phyloP scores from a whole-genome alignment of 768 basidiomycete species.

The Suillus weaverae region DNA sequence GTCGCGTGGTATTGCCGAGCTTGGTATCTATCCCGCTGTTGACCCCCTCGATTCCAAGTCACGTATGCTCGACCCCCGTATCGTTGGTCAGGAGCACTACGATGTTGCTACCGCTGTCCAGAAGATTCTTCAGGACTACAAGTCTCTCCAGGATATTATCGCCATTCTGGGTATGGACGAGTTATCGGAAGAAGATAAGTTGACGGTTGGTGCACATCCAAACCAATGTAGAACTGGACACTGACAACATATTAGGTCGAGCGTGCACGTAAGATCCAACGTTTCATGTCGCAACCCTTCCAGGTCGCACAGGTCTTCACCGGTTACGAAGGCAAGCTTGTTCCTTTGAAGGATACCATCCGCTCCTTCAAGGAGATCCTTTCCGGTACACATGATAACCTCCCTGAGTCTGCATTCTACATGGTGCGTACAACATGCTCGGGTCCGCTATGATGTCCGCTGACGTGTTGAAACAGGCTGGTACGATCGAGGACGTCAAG shows the following conservation, averaged over 20 bases:
- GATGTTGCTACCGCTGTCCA: conserved; percentile 94
- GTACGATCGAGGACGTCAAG: conserved; percentile 97
- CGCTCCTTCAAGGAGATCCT: conserved; percentile 99
- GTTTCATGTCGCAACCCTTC: conserved; percentile 99
- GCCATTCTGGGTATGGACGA: conserved; percentile 99
- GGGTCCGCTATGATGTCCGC: not conserved
- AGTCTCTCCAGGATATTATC: conserved; percentile 98
- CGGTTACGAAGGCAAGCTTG: conserved; percentile 97
- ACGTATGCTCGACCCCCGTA: conserved; percentile 99
- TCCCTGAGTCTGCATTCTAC: conserved; percentile 98
- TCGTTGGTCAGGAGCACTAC: conserved; percentile 94
- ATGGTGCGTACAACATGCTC: conserved; percentile 53
- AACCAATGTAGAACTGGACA: not conserved
- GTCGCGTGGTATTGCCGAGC: conserved; percentile 98
- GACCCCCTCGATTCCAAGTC: conserved; percentile 99
- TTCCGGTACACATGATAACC: conserved; percentile 78
- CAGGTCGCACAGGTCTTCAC: conserved; percentile 99
- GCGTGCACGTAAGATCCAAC: conserved; percentile 97
- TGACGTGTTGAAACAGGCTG: conserved; percentile 45
- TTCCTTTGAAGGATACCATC: conserved; percentile 92
- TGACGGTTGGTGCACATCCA: conserved; percentile 66
- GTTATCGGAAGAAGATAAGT: conserved; percentile 99
- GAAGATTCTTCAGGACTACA: conserved; percentile 97
- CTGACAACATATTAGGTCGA: conserved; percentile 62
- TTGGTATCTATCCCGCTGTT: conserved; percentile 99